A percentile compares a stretch with the other conserved stretches of the same genome.
Conservation (phyloP, 371 early-diverging fungal species). For the Rhizomucor pusillus region DNA sequence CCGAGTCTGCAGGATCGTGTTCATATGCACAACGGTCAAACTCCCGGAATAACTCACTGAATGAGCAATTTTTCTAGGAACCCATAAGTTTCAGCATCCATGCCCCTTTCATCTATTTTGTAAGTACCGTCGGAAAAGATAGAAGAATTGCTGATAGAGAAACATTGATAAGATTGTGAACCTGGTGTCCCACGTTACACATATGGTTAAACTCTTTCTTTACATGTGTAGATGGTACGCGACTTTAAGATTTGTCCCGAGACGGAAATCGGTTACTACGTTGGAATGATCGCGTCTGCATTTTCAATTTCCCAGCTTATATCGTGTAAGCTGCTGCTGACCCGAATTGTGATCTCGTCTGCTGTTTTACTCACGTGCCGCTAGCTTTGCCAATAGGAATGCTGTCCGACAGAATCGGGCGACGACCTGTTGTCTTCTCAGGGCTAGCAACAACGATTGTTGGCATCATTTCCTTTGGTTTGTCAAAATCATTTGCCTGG, state of each 20-base stretch:
- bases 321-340: slow-evolving; percentile 34
- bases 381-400: slow-evolving; percentile 60
- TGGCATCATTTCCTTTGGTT: slow-evolving; percentile 71
- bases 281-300: slow-evolving; percentile 61
- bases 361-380: neutral
- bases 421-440: slow-evolving; percentile 78
- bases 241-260: slow-evolving; percentile 57
- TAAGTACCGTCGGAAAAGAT: slow-evolving; percentile 7
- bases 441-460: slow-evolving; percentile 79
- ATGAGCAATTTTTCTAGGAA: slow-evolving; percentile 51
- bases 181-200: too few relatives aligned
- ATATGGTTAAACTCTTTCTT: neutral
- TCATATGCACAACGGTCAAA: too few relatives aligned
- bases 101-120: slow-evolving; percentile 54
- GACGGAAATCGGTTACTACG: slow-evolving; percentile 62
- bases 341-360: neutral
- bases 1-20: too few relatives aligned
- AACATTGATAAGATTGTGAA: too few relatives aligned
- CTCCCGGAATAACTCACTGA: too few relatives aligned
- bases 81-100: slow-evolving; percentile 63
- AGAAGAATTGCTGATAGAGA: neutral
- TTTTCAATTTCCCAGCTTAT: slow-evolving; percentile 66
- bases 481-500: slow-evolving; percentile 63
- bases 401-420: slow-evolving; percentile 63
- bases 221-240: slow-evolving; percentile 49